These are phyloP conservation scores for Pisolithus sp. DNA, from an alignment of 768 basidiomycete species.

Conservation along the genomic window DNA sequence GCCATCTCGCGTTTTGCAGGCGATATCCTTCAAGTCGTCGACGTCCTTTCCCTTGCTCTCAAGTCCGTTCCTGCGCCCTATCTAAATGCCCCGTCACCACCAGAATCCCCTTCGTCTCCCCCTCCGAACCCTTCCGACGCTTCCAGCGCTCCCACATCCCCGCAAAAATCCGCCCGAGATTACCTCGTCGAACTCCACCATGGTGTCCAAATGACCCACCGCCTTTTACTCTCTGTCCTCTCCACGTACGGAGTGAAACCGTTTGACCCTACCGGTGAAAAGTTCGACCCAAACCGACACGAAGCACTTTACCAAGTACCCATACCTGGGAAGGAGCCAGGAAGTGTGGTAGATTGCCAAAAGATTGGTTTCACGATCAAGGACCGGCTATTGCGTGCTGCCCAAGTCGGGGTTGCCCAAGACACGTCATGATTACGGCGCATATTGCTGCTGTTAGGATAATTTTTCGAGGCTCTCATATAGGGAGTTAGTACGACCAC, in stretches of 20 bases:
- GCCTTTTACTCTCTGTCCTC: slow-evolving; percentile 81
- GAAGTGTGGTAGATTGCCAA: slow-evolving; percentile 85
- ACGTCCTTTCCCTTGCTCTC: slow-evolving; percentile 81
- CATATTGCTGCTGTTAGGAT: slow-evolving; percentile 2
- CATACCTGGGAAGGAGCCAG: slow-evolving; percentile 82
- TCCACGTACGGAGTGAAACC: slow-evolving; percentile 88
- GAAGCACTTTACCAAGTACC: slow-evolving; percentile 95
- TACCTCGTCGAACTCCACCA: slow-evolving; percentile 68
- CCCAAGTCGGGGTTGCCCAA: slow-evolving; percentile 94
- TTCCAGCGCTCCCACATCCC: slow-evolving; percentile 25
- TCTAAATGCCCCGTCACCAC: slow-evolving; percentile 16
- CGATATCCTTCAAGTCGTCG: slow-evolving; percentile 86
- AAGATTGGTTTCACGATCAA: slow-evolving; percentile 93
- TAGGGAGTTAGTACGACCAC: slow-evolving; percentile 13
- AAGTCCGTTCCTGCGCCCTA: slow-evolving; percentile 63
- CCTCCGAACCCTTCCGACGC: slow-evolving; percentile 25
- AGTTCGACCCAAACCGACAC: slow-evolving; percentile 91
- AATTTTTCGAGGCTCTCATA: slow-evolving; percentile 24
- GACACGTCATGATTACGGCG: slow-evolving; percentile 37
- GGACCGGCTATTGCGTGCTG: slow-evolving; percentile 86
- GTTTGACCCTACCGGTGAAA: slow-evolving; percentile 88
- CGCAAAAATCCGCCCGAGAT: slow-evolving; percentile 46
- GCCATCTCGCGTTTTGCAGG: slow-evolving; percentile 87
- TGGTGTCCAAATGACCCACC: slow-evolving; percentile 90
- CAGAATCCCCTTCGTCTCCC: slow-evolving; percentile 17